These are phyloP conservation scores for Phytophthora brassicae DNA, from an alignment of 352 stramenopile species.

Conservation along the genomic window DNA sequence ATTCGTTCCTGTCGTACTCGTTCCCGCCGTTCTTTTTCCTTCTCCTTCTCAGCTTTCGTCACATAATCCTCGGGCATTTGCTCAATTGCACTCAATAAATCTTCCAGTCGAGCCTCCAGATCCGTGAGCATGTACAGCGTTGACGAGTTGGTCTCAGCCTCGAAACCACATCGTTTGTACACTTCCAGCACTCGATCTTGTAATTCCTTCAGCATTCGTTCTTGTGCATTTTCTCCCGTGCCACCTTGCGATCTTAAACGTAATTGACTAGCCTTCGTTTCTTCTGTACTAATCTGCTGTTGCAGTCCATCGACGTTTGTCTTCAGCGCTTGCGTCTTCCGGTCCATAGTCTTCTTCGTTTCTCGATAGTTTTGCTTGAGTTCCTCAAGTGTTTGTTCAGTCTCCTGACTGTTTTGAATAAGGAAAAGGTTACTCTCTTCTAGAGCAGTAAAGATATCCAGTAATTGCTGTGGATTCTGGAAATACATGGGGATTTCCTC, in stretches of 20 bases:
- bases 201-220: constrained; percentile 89
- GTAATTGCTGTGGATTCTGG: constrained; percentile 89
- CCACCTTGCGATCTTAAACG: constrained; percentile 62
- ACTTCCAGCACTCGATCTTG: constrained; percentile 88
- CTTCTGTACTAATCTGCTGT: constrained; percentile 85
- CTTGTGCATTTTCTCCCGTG: constrained; percentile 85
- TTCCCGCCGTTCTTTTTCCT: constrained; percentile 93
- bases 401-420: constrained; percentile 96
- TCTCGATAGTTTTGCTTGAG: constrained; percentile 93
- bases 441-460: constrained; percentile 93
- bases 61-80: constrained; percentile 95
- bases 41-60: constrained; percentile 92
- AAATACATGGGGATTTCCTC: constrained; percentile 97
- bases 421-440: constrained; percentile 96
- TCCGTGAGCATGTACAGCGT: constrained; percentile 95
- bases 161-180: constrained; percentile 93
- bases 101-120: constrained; percentile 89
- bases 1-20: constrained; percentile 91
- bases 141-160: constrained; percentile 89
- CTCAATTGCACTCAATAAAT: constrained; percentile 90
- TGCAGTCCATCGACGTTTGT: constrained; percentile 91
- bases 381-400: constrained; percentile 93
- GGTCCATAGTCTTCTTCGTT: constrained; percentile 89
- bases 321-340: constrained; percentile 83
- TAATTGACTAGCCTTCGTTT: constrained; percentile 81